phyloP scores from a whole-genome alignment of 441 rosid species.

The Pelargonium cotyledonis region DNA sequence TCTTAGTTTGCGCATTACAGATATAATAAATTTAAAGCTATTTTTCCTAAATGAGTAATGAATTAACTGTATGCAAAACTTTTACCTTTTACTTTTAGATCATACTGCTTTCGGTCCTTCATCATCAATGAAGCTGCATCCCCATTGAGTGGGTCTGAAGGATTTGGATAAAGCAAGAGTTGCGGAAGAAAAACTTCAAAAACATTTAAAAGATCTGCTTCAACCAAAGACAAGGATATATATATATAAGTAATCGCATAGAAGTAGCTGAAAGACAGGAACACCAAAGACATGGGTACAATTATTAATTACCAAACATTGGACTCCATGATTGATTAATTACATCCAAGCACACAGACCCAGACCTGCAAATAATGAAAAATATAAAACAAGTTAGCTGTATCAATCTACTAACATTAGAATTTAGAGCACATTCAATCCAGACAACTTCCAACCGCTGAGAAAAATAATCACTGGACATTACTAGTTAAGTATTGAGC shows the following conservation, averaged over 20 bases:
- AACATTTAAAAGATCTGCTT: slow-evolving; percentile 57
- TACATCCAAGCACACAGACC: slow-evolving; percentile 74
- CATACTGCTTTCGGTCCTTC: slow-evolving; percentile 50
- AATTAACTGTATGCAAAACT: slow-evolving; percentile 1
- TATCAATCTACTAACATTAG: not conserved
- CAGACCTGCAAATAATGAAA: slow-evolving; percentile 41
- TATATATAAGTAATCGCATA: not conserved
- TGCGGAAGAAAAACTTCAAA: slow-evolving; percentile 68
- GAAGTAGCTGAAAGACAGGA: not conserved
- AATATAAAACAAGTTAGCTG: slow-evolving; percentile 2
- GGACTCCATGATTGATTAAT: slow-evolving; percentile 85
- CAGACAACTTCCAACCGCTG: no score
- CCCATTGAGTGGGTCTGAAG: slow-evolving; percentile 59
- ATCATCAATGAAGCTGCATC: slow-evolving; percentile 71
- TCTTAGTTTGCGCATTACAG: no score
- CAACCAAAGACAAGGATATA: not conserved
- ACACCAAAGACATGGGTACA: not conserved
- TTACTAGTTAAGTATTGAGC: no score
- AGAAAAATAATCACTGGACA: no score
- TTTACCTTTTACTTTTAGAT: slow-evolving; percentile 57
- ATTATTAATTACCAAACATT: slow-evolving; percentile 53
- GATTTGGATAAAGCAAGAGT: slow-evolving; percentile 62
- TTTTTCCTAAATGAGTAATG: not conserved
- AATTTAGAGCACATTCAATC: no score
- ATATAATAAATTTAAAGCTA: no score